Evolutionary conservation across 2,329 filamentous ascomycete genomes (phyloP).

Genomic region (Rhexocercosporidium sp.): DNA sequence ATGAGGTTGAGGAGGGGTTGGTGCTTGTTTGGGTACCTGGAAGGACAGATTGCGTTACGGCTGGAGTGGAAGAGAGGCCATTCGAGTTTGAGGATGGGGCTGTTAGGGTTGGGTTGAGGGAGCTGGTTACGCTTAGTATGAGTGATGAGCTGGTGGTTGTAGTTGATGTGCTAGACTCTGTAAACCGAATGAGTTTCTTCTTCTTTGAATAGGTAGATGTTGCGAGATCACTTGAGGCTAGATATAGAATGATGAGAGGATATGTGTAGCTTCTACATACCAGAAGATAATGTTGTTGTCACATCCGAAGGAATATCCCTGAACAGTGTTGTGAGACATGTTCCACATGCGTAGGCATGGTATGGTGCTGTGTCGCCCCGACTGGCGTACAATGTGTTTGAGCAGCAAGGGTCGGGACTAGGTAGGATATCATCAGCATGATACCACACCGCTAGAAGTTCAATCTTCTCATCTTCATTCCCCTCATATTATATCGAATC

Average conservation of each 20-base stretch:
- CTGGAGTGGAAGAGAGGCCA: not conserved
- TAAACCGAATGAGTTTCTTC: not conserved
- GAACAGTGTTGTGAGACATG: not conserved
- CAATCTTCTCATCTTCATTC: too few species aligned
- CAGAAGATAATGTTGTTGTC: not conserved
- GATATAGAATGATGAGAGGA: too few species aligned
- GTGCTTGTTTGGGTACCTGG: not conserved
- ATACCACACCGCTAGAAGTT: too few species aligned
- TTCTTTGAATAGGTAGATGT: too few species aligned
- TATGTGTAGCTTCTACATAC: not conserved
- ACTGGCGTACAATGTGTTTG: not conserved
- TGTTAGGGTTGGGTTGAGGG: not conserved
- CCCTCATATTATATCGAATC: too few species aligned
- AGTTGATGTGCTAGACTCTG: too few species aligned
- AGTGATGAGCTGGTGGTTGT: not conserved
- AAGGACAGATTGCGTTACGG: not conserved
- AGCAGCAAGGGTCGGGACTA: not conserved
- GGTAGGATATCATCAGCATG: not conserved
- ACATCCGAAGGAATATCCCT: not conserved
- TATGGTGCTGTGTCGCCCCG: not conserved
- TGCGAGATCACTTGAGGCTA: too few species aligned
- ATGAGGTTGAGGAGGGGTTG: not conserved
- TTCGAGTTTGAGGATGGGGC: not conserved
- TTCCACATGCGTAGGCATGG: not conserved
- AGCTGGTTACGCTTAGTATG: not conserved